Base-by-base conservation (phyloP, 768 basidiomycete species). In the Mycena olivaceomarginata region DNA sequence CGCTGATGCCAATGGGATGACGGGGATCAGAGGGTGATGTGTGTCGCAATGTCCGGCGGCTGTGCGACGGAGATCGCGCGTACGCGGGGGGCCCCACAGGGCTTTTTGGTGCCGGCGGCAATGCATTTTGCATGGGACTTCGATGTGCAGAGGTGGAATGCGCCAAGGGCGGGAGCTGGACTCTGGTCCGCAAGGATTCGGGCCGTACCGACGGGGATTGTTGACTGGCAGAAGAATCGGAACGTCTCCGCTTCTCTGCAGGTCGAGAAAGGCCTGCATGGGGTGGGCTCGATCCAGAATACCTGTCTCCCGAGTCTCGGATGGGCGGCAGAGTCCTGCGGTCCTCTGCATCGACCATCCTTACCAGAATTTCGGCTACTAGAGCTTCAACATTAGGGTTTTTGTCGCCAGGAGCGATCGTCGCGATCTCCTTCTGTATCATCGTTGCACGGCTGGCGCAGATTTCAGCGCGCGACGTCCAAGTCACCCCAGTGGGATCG, bases 381-480 rank as follows among this genome's bases (percentile, higher is more conserved):
- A 79, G 75, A 13, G 78, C 75, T 22, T 76, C 75, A 31, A 79
- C 78, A 59, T 74, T 65, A 43, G 78, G 78, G 63, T 71, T 67
- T n/a, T 65, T 72, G 40, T 73, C 70, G 16, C 78, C 72, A 11
- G 78, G 75, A 12, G 40, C 20, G 65, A 77, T 72, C 13, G 65
- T 71, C 10, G 75, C 78, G 63, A 79, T 60, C 59, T 59, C 37
- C 62, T 77, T 77, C n/a, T 79, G 78, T 51, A 77, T 63, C 75
- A 79, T 79, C 46, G 41, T 7, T 18, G 68, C 78, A 13, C 78
- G 78, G 39, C 75, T 76, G 4, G 75, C 72, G 39, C 78, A 79
- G 16, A 79, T 79, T 31, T 76, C 75, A 20, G 75, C 78, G n/a
- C 75, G 56, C 12, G 78, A 79, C 9, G 75, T 77, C 78, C 78